These are phyloP conservation scores for Eutrema heterophyllum DNA, from an alignment of 345 rosid genomes.

Conservation along the genomic window DNA sequence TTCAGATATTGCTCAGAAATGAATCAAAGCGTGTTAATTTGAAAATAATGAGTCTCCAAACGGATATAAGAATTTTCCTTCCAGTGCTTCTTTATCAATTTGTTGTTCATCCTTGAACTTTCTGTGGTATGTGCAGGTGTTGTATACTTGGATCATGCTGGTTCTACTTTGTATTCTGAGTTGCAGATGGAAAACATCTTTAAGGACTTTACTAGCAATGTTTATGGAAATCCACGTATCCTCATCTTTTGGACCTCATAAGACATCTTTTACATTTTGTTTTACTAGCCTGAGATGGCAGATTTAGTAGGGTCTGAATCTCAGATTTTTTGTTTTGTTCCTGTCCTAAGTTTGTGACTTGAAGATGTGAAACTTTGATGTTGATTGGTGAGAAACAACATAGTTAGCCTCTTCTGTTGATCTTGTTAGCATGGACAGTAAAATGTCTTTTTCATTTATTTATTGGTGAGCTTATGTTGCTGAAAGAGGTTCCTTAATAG, in stretches of 20 bases:
- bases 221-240: slow-evolving; percentile 99
- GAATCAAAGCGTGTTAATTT: too few relatives aligned
- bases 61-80: neutral
- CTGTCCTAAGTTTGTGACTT: neutral
- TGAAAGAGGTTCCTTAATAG: slow-evolving; percentile 25
- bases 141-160: slow-evolving; percentile 95
- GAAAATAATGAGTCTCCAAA: neutral
- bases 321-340: neutral
- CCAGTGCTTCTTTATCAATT: neutral
- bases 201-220: slow-evolving; percentile 50
- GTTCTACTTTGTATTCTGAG: slow-evolving; percentile 93
- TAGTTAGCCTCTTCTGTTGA: neutral
- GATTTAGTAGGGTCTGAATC: neutral
- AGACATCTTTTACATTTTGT: neutral
- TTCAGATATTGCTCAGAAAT: neutral
- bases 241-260: slow-evolving; percentile 15
- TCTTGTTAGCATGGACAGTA: neutral
- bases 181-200: slow-evolving; percentile 84
- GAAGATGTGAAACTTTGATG: slow-evolving; percentile 2
- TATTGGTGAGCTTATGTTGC: neutral
- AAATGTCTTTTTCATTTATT: neutral
- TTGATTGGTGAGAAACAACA: neutral
- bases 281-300: neutral
- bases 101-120: neutral
- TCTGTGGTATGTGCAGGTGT: slow-evolving; percentile 43